These are phyloP conservation scores for Apodospora peruviana DNA, from an alignment of 495 filamentous ascomycete genomes.

Conservation along the genomic window DNA sequence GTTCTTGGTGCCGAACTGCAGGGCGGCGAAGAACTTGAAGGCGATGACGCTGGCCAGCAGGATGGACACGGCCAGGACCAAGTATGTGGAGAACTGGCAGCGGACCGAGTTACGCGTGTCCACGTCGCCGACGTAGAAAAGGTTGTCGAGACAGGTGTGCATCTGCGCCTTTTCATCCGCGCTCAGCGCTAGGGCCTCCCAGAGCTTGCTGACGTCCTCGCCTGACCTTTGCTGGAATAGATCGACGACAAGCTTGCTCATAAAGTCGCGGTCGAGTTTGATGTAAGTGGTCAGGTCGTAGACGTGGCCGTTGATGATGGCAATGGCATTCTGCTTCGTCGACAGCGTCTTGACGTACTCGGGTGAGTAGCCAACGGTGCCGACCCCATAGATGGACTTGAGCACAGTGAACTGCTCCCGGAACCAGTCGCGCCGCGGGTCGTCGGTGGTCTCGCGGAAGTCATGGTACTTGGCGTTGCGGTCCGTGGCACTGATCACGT, in stretches of 20 bases:
- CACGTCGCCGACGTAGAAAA: conserved; percentile 90
- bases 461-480: conserved; percentile 80
- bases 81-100: conserved; percentile 86
- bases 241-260: conserved; percentile 66
- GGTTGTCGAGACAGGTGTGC: conserved; percentile 83
- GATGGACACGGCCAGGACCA: conserved; percentile 85
- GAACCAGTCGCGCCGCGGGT: conserved; percentile 86
- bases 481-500: conserved; percentile 61
- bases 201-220: conserved; percentile 76
- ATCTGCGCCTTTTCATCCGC: conserved; percentile 53
- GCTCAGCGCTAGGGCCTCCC: conserved; percentile 60
- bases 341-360: conserved; percentile 70
- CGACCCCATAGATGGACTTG: conserved; percentile 74
- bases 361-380: conserved; percentile 78
- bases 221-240: conserved; percentile 76
- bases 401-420: conserved; percentile 75
- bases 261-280: conserved; percentile 72
- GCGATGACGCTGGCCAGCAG: conserved; percentile 74
- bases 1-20: conserved; percentile 90
- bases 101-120: conserved; percentile 84
- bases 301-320: conserved; percentile 71
- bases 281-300: conserved; percentile 91
- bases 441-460: conserved; percentile 76
- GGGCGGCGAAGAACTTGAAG: conserved; percentile 94
- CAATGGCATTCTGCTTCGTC: conserved; percentile 59